A percentile compares a stretch with the other conserved stretches of the same genome.
These are phyloP conservation scores for Kazachstania martiniae DNA, from an alignment of 805 yeast species.

Conservation along the genomic window DNA sequence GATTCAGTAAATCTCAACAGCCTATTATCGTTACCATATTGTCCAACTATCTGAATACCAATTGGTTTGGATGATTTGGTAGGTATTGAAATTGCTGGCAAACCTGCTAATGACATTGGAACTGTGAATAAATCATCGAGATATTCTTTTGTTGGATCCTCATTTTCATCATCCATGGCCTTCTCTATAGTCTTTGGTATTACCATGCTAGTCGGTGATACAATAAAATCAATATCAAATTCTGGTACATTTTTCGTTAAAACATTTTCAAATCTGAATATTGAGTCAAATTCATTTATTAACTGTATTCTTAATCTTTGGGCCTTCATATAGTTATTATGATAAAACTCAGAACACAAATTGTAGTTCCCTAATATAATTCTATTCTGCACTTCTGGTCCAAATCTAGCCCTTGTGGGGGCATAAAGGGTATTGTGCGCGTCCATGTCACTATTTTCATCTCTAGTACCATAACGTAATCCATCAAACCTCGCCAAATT, in stretches of 20 bases:
- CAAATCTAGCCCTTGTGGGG: constrained; percentile 56
- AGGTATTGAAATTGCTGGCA: constrained; percentile 81
- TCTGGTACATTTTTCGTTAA: constrained; percentile 16
- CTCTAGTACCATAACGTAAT: constrained; percentile 61
- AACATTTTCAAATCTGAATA: constrained; percentile 46
- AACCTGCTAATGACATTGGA: constrained; percentile 85
- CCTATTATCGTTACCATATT: constrained; percentile 66
- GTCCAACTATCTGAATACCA: constrained; percentile 80
- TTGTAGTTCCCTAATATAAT: constrained; percentile 80
- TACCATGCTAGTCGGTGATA: constrained; percentile 62
- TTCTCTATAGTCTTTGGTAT: constrained; percentile 40
- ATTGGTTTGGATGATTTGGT: constrained; percentile 15
- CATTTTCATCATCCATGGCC: constrained; percentile 23
- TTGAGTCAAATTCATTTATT: constrained; percentile 51
- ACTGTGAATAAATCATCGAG: constrained; percentile 78
- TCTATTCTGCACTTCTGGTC: constrained; percentile 74
- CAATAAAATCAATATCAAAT: constrained; percentile 50
- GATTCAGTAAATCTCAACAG: constrained; percentile 35
- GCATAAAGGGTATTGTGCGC: constrained; percentile 36
- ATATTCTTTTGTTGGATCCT: constrained; percentile 49
- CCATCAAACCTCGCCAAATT: constrained; percentile 89
- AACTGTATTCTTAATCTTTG: constrained; percentile 50
- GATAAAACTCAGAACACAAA: constrained; percentile 57
- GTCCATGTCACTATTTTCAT: constrained; percentile 19
- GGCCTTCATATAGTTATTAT: constrained; percentile 70